A percentile compares a stretch with the other conserved stretches of the same genome.
phyloP scores from a whole-genome alignment of 106 monocot species.

The Iris macrosiphon region DNA sequence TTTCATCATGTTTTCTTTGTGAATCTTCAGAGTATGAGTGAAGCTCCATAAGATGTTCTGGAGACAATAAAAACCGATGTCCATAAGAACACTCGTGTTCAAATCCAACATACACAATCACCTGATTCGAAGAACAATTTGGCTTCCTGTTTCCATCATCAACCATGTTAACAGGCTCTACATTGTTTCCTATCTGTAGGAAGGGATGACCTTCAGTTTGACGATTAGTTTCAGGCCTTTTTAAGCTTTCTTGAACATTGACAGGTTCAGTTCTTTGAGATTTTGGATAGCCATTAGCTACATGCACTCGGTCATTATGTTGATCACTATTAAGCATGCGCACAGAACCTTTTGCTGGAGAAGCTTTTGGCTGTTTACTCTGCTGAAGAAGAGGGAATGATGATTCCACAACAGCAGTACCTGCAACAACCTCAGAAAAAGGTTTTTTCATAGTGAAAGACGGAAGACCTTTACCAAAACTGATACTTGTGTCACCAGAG shows the following conservation, averaged over 20 bases:
- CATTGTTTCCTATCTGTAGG: slow-evolving; percentile 81
- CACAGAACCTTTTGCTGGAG: slow-evolving; percentile 18
- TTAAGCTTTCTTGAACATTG: slow-evolving; percentile 14
- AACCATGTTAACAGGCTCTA: slow-evolving; percentile 51
- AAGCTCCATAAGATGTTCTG: slow-evolving; percentile 62
- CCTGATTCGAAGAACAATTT: slow-evolving; percentile 29
- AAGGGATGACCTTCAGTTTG: slow-evolving; percentile 27
- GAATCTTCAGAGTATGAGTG: slow-evolving; percentile 26
- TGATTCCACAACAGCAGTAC: slow-evolving; percentile 34
- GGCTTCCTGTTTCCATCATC: slow-evolving; percentile 21
- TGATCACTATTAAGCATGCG: slow-evolving; percentile 11
- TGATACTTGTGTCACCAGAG: slow-evolving; percentile 35
- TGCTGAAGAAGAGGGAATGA: slow-evolving; percentile 38
- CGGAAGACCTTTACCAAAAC: slow-evolving; percentile 71
- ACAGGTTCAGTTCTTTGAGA: slow-evolving; percentile 20
- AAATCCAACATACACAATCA: slow-evolving; percentile 66
- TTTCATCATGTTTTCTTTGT: slow-evolving; percentile 21
- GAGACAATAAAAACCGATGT: slow-evolving; percentile 78
- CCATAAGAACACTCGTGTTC: slow-evolving; percentile 94
- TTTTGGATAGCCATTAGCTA: slow-evolving; percentile 7
- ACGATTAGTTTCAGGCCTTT: slow-evolving; percentile 7
- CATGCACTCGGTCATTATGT: slow-evolving; percentile 21
- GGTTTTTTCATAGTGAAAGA: slow-evolving; percentile 77
- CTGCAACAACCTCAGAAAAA: slow-evolving; percentile 92
- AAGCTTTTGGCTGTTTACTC: slow-evolving; percentile 30